Conservation (phyloP, 495 filamentous ascomycete species). For the Tuber microsphaerosporum region DNA sequence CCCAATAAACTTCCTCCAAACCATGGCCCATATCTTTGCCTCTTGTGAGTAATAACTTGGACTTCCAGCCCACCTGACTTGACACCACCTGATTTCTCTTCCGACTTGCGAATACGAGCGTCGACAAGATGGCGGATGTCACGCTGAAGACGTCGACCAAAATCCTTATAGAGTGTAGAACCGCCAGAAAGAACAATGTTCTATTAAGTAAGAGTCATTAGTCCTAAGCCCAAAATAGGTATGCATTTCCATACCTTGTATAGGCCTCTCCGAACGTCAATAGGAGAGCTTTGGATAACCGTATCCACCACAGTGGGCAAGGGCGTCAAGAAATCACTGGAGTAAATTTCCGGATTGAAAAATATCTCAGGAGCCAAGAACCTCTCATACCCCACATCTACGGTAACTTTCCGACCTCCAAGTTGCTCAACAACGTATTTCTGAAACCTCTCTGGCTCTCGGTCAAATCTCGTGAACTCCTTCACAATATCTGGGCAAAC, state of each 20-base stretch:
- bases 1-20: constrained; percentile 93
- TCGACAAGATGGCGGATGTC: constrained; percentile 95
- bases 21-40: constrained; percentile 95
- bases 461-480: constrained; percentile 87
- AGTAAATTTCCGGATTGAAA: constrained; percentile 99
- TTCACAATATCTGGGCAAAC: constrained; percentile 97
- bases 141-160: constrained; percentile 86
- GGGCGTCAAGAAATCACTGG: constrained; percentile 93
- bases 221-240: background rate
- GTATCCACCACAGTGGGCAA: constrained; percentile 88
- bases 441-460: constrained; percentile 79
- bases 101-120: constrained; percentile 79
- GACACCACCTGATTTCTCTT: constrained; percentile 77
- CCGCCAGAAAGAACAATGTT: constrained; percentile 97
- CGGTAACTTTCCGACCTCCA: constrained; percentile 72
- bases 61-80: constrained; percentile 82
- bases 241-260: constrained; percentile 57
- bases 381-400: constrained; percentile 95
- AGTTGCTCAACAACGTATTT: constrained; percentile 81
- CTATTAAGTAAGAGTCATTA: constrained; percentile 35
- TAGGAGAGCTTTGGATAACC: constrained; percentile 93
- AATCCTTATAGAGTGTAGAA: constrained; percentile 95
- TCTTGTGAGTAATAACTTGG: constrained; percentile 90
- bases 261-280: constrained; percentile 89
- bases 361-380: constrained; percentile 98